Conservation (phyloP, 164 flowering plant species). For the Litsea cubeba region DNA sequence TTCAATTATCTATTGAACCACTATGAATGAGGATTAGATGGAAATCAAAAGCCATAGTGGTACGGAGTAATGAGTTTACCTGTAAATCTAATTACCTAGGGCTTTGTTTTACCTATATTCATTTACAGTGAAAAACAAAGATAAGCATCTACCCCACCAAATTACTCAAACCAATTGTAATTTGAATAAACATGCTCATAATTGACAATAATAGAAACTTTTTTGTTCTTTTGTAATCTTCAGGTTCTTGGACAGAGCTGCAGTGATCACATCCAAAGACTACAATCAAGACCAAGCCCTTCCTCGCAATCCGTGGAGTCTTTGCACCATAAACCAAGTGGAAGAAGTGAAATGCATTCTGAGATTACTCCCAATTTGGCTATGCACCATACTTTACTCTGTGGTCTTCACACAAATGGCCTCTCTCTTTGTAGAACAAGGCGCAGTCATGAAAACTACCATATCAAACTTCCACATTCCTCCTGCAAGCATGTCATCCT, state of each 20-base stretch:
- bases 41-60: no score
- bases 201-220: no score
- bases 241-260: constrained; percentile 85
- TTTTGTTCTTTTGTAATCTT: not conserved
- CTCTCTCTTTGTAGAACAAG: constrained; percentile 89
- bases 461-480: constrained; percentile 59
- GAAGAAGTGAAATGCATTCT: constrained; percentile 92
- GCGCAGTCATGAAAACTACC: constrained; percentile 74
- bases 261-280: constrained; percentile 46
- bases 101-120: no score
- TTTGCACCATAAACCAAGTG: constrained; percentile 77
- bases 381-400: constrained; percentile 86
- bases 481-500: constrained; percentile 90
- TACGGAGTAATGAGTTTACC: no score
- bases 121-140: no score
- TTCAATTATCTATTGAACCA: no score
- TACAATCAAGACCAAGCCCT: constrained; percentile 14
- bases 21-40: no score
- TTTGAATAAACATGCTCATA: no score
- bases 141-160: no score
- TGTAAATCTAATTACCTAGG: no score
- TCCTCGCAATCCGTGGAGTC: constrained; percentile 49
- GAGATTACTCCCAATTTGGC: constrained; percentile 84
- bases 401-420: constrained; percentile 95
- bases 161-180: no score